phyloP scores from a whole-genome alignment of 805 yeast genomes.

The Saccharomycopsis lassenensis region DNA sequence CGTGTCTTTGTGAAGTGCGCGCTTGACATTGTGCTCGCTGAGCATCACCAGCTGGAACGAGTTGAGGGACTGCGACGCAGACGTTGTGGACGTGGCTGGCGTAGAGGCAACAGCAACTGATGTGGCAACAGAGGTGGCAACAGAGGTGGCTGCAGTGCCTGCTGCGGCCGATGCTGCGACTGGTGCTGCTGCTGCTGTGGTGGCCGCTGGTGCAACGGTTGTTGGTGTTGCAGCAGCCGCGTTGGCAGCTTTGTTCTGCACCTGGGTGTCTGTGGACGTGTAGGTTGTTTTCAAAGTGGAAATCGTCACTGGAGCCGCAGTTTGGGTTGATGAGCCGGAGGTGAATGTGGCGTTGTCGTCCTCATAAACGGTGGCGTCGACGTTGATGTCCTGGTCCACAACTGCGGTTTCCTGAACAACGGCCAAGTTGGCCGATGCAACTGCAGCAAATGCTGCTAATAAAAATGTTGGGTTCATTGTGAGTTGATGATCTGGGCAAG shows the following conservation, averaged over 20 bases:
- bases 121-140: conserved; percentile 19
- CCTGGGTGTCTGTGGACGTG: conserved; percentile 20
- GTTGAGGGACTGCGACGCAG: conserved; percentile 11
- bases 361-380: conserved; percentile 23
- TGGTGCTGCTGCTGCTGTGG: conserved; percentile 7
- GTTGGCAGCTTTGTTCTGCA: conserved; percentile 18
- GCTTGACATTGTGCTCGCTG: conserved; percentile 38
- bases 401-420: conserved; percentile 18
- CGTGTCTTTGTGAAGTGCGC: conserved; percentile 35
- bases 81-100: conserved; percentile 16
- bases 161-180: conserved; percentile 17
- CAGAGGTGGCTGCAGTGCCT: conserved; percentile 7
- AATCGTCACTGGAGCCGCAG: conserved; percentile 19
- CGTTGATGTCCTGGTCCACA: conserved; percentile 22
- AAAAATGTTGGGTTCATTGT: too few relatives aligned
- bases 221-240: conserved; percentile 26
- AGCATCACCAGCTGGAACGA: conserved; percentile 32
- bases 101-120: conserved; percentile 17
- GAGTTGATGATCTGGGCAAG: too few relatives aligned
- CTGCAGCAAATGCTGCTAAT: too few relatives aligned
- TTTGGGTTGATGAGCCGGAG: conserved; percentile 20
- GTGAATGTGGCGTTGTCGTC: conserved; percentile 22
- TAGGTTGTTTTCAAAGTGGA: conserved; percentile 21
- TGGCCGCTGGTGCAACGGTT: conserved; percentile 20
- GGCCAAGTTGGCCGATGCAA: conserved; percentile 18